A percentile compares a stretch with the other conserved stretches of the same genome.
Evolutionary conservation across 2,329 filamentous ascomycete species (phyloP).

Genomic region (Diaporthe eres): DNA sequence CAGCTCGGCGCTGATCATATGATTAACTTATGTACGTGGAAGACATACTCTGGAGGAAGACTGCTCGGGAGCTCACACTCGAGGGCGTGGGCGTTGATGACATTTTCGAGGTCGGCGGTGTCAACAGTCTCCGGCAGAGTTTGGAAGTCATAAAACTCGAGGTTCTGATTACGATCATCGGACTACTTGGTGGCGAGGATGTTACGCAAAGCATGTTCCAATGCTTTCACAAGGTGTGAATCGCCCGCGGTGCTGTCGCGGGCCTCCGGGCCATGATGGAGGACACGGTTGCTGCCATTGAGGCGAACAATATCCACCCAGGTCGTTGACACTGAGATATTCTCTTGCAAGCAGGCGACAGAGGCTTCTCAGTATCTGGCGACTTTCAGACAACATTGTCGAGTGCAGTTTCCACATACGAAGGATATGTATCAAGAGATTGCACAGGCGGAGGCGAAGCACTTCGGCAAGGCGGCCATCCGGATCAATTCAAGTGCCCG

Average conservation of each 20-base stretch:
- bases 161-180: conserved; percentile 55
- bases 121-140: conserved; percentile 62
- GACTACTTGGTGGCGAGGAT: conserved; percentile 58
- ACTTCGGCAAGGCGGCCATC: conserved; percentile 69
- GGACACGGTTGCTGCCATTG: conserved; percentile 59
- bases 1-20: conserved; percentile 68
- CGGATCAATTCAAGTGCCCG: conserved; percentile 53
- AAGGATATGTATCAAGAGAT: no score
- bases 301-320: conserved; percentile 59
- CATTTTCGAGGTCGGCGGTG: conserved; percentile 70
- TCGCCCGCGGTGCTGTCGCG: conserved; percentile 57
- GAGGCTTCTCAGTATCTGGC: conserved; percentile 66
- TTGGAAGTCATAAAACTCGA: conserved; percentile 49
- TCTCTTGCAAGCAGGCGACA: conserved; percentile 54
- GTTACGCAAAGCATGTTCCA: conserved; percentile 68
- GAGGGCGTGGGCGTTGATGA: conserved; percentile 63
- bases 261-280: conserved; percentile 57
- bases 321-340: conserved; percentile 56
- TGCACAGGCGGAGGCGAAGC: conserved; percentile 60
- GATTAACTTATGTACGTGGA: conserved; percentile 66
- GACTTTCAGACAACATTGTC: not conserved
- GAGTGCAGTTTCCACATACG: not conserved
- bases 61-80: conserved; percentile 63
- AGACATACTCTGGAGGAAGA: conserved; percentile 66
- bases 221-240: conserved; percentile 55